Evolutionary conservation across 345 rosid genomes (phyloP).

Genomic region (Pugionium cornutum): DNA sequence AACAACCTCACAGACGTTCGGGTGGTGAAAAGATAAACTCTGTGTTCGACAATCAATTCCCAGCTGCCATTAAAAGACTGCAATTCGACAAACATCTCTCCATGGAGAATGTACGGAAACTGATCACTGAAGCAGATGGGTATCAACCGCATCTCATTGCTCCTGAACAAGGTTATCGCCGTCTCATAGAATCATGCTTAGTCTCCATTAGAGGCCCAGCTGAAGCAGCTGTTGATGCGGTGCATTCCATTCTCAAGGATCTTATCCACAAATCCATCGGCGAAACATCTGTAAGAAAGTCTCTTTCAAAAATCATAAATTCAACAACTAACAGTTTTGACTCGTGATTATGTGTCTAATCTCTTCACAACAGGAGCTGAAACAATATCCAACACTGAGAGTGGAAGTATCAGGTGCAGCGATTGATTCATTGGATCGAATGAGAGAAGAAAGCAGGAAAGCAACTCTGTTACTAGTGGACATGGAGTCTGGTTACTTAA

Average conservation of each 20-base stretch:
- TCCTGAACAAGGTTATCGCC: slow-evolving; percentile 97
- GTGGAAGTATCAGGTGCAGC: slow-evolving; percentile 89
- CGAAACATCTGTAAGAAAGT: slow-evolving; percentile 57
- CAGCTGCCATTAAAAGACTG: slow-evolving; percentile 86
- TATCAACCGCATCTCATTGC: slow-evolving; percentile 98
- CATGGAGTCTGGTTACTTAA: slow-evolving; percentile 90
- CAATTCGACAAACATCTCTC: slow-evolving; percentile 92
- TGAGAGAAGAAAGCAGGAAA: slow-evolving; percentile 90
- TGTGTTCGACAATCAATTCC: slow-evolving; percentile 87
- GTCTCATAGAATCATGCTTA: slow-evolving; percentile 85
- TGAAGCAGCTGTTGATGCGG: slow-evolving; percentile 97
- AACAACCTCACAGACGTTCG: slow-evolving; percentile 64
- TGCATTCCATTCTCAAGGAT: slow-evolving; percentile 83
- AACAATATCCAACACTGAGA: slow-evolving; percentile 86
- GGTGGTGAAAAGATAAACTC: slow-evolving; percentile 91
- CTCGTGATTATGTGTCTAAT: background rate
- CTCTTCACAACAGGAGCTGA: slow-evolving; percentile 62
- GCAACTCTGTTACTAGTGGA: slow-evolving; percentile 87
- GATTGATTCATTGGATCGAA: slow-evolving; percentile 74
- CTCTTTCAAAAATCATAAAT: background rate
- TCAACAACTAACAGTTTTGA: background rate
- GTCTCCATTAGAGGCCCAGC: slow-evolving; percentile 89
- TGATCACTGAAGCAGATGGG: slow-evolving; percentile 97
- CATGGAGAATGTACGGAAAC: slow-evolving; percentile 78
- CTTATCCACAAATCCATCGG: slow-evolving; percentile 75